phyloP scores from a whole-genome alignment of 257 asterid species.

The Solanum virginianum region DNA sequence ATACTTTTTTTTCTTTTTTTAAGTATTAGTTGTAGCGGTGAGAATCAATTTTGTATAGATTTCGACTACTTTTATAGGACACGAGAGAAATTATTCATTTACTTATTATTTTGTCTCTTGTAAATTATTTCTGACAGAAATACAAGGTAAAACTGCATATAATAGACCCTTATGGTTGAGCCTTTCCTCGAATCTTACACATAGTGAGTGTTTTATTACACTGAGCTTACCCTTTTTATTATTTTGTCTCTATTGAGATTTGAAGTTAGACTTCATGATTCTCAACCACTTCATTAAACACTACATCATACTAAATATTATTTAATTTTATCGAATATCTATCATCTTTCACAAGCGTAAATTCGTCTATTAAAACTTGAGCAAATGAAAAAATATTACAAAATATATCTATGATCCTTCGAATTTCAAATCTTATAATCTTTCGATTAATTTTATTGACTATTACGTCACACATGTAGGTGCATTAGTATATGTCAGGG shows the following conservation, averaged over 20 bases:
- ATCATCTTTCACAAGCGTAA: not conserved
- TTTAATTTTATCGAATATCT: not conserved
- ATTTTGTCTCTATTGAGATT: not conserved
- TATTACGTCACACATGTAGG: not conserved
- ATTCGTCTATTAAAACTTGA: not conserved
- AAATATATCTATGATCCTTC: not conserved
- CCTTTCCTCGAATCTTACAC: fast-evolving
- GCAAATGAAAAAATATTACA: not conserved
- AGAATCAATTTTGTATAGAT: not conserved
- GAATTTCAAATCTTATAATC: not conserved
- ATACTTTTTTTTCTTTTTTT: not conserved
- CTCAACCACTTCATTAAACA: not conserved
- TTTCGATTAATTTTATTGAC: not conserved
- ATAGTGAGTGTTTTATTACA: no score
- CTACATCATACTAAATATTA: not conserved
- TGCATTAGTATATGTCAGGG: not conserved
- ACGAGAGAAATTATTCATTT: fast-evolving
- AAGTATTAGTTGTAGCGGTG: not conserved
- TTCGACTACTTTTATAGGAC: not conserved
- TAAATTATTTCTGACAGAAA: no score
- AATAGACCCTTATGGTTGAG: no score
- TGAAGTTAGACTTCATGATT: not conserved
- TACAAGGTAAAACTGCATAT: no score
- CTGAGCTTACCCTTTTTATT: no score
- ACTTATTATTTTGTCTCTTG: no score